Base-by-base conservation (phyloP, 2,329 filamentous ascomycete genomes). In the Penicillium sp. region DNA sequence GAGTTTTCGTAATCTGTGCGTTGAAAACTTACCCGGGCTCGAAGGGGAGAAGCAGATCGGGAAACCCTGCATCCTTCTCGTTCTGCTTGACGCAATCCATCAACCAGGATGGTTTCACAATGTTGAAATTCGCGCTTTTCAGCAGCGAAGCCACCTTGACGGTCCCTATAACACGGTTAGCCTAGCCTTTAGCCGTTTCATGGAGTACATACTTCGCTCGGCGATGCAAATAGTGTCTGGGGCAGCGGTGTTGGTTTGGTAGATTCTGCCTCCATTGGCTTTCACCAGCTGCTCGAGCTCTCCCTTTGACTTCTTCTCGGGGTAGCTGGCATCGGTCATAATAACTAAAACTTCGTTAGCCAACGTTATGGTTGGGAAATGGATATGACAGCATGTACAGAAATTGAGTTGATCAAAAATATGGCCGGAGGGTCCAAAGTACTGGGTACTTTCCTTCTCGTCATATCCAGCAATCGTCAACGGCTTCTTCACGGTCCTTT, bases 71-170 rank as follows among this genome's bases (percentile, higher is more conserved):
- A 60, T 86, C 82, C 38, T 70, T 64, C 56, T 85, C 79, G 40
- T 76, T 77, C 53, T 80, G 80, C 28, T 81, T 80, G 30, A 95
- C 78, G 62, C 90, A 94, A 68, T 97, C 91, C 25, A 89, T 77
- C 2, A 97, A 75, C 94, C 94, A 99, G 5, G 77, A 79, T 0
- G 92, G 88, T 20, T 84, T 83, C 50, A 97, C 79, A 45, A 99
- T 86, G 60, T 90, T 86, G 6, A 82, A 79, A 0, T 82, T 77
- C 3, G 84, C 86, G 5, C 77, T 79, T 63, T 94, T 95, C 55
- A 90, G 84, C 8, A 96, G 72, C 9, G 89, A 91, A 1, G 89
- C 89, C 1, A 92, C 91, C 64, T 92, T 92, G 60, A 97, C 85
- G 0, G 82, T 78, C 44, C 75, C 72, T 75, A 45, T 11, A 4